phyloP scores from a whole-genome alignment of 2,329 filamentous ascomycete genomes.

The Botrytis cinerea region DNA sequence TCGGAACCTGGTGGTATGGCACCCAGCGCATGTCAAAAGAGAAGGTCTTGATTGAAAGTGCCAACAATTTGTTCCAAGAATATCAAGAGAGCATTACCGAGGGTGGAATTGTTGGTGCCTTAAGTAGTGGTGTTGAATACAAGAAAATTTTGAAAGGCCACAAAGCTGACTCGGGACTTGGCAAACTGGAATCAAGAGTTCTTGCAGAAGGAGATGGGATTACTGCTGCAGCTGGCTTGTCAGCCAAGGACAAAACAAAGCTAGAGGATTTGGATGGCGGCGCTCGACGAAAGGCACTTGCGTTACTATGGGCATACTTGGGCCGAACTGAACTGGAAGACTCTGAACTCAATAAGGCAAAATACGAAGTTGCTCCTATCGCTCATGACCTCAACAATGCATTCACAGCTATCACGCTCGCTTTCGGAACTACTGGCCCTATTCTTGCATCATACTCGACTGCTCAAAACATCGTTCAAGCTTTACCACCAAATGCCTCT shows the following conservation, averaged over 20 bases:
- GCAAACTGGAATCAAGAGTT: slow-evolving; percentile 81
- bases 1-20: slow-evolving; percentile 99
- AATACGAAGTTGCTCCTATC: slow-evolving; percentile 85
- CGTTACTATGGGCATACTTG: slow-evolving; percentile 92
- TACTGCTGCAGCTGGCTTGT: slow-evolving; percentile 59
- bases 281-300: slow-evolving; percentile 80
- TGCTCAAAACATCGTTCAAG: slow-evolving; percentile 87
- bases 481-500: slow-evolving; percentile 77
- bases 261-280: slow-evolving; percentile 80
- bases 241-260: slow-evolving; percentile 71
- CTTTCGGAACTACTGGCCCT: slow-evolving; percentile 80
- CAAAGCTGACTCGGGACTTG: slow-evolving; percentile 76
- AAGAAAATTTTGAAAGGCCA: slow-evolving; percentile 73
- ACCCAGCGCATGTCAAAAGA: slow-evolving; percentile 92
- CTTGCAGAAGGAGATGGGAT: slow-evolving; percentile 59
- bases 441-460: slow-evolving; percentile 80
- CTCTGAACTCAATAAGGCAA: slow-evolving; percentile 74
- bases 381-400: slow-evolving; percentile 83
- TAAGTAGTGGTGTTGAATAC: slow-evolving; percentile 87
- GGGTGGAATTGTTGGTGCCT: slow-evolving; percentile 74
- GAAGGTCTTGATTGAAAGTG: slow-evolving; percentile 87
- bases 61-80: slow-evolving; percentile 91
- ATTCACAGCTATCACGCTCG: slow-evolving; percentile 82
- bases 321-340: slow-evolving; percentile 85
- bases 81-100: slow-evolving; percentile 84